Base-by-base conservation (phyloP, 192 early-diverging fungal genomes). In the Kappamyces sp. region DNA sequence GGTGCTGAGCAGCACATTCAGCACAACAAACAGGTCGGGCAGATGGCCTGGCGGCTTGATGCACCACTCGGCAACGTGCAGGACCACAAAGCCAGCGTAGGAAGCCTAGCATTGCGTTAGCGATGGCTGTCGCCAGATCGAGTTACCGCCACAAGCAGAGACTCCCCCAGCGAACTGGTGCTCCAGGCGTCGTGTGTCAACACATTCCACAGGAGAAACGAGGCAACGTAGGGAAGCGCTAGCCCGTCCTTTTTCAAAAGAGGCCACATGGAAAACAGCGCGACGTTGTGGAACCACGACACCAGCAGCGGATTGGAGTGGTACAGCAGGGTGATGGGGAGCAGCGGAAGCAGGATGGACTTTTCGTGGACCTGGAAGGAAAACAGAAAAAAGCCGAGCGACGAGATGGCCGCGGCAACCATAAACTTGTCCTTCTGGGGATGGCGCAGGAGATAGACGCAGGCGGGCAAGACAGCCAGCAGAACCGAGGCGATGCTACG, bases 361-460 rank as follows among this genome's bases (percentile, higher is more conserved):
- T 99, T 99, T 65, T 99, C 96, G 68, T 99, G 96, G 3, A 96
- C 80, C 74, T 96, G 93, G 77, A 99, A 99, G 6, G 94, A 91
- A 51, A 95, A 89, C 61, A 99, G 64, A 74, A 94, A 99, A 64
- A 99, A 99, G 3, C 85, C 88, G 31, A 99, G 68, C 2, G 91
- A 87, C 1, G 79, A 79, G 62, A 84, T 88, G 40, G 86, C 61
- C 37, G 95, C 61, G 1, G 84, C 73, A 54, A 91, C 89, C 37
- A 91, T 61, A 12, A 98, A 65, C 4, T 68, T 62, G 2, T 38
- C 43, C 1, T 55, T 65, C 54, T 72, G 73, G n/a, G 88, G 80
- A 12, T 57, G 67, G 1, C 66, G 54, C 46, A 87, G 79, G 48
- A 94, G 47, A 57, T 90, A 69, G 15, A 89, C 57, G 36, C 78